A percentile compares a stretch with the other conserved stretches of the same genome.
Conservation (phyloP, 495 filamentous ascomycete genomes). For the Venustampulla echinocandica region DNA sequence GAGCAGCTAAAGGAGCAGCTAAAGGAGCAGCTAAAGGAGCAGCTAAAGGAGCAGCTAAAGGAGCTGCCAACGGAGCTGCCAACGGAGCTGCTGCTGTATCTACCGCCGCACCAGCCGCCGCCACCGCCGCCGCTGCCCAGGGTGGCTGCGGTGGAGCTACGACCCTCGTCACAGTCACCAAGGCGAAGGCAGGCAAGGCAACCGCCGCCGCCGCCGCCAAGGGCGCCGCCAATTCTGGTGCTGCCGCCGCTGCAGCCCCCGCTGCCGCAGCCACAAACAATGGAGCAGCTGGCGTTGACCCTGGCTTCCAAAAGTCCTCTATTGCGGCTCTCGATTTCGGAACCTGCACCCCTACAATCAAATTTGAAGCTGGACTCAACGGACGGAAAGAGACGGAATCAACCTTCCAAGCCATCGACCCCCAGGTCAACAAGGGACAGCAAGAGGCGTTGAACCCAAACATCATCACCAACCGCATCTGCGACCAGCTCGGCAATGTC, state of each 20-base stretch:
- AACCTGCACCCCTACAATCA: conserved; percentile 45
- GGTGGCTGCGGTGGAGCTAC: neutral
- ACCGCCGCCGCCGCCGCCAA: neutral
- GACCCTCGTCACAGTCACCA: conserved; percentile 11
- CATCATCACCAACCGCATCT: conserved; percentile 60
- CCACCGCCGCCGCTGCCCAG: neutral
- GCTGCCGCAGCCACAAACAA: neutral
- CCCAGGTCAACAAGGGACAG: conserved; percentile 39
- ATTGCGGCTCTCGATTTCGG: conserved; percentile 41
- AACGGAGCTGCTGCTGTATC: conserved; percentile 1
- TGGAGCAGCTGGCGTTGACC: neutral
- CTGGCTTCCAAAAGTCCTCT: conserved; percentile 15
- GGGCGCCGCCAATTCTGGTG: neutral
- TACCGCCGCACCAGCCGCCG: neutral
- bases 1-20: conserved; percentile 2
- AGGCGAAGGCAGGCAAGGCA: neutral
- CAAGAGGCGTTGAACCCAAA: conserved; percentile 48
- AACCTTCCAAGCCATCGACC: conserved; percentile 46
- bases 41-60: neutral
- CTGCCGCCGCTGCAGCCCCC: neutral
- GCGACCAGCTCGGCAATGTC: conserved; percentile 40
- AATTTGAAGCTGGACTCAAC: conserved; percentile 40
- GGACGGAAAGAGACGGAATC: conserved; percentile 39
- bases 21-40: conserved; percentile 6
- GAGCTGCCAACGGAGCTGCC: neutral